phyloP scores from a whole-genome alignment of 768 basidiomycete genomes.

The Suillus subluteus region DNA sequence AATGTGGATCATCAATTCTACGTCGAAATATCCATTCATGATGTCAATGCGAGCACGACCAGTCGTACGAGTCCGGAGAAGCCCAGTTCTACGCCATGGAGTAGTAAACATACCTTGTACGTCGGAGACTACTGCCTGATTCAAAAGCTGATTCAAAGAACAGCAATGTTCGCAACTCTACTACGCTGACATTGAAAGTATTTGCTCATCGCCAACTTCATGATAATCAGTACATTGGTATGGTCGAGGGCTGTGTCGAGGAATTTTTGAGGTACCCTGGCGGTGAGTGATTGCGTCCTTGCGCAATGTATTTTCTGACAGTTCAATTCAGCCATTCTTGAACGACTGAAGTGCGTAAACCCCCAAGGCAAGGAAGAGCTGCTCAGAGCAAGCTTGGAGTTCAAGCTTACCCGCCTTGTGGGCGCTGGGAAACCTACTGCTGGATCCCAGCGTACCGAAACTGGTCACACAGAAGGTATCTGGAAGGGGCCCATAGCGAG shows the following conservation, averaged over 20 bases:
- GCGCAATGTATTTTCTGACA: background rate
- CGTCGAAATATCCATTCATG: slow-evolving; percentile 1
- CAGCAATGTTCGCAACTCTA: slow-evolving; percentile 7
- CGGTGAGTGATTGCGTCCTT: background rate
- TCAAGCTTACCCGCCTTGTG: background rate
- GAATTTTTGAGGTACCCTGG: slow-evolving; percentile 1
- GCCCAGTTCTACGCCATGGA: slow-evolving; percentile 8
- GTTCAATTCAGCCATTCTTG: background rate
- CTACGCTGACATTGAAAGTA: slow-evolving; percentile 5
- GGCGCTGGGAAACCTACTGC: background rate
- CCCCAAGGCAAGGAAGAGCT: background rate
- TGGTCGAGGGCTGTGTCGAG: background rate
- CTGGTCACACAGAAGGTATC: background rate
- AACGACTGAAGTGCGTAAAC: background rate
- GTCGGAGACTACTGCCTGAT: background rate
- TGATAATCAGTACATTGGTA: slow-evolving; percentile 8
- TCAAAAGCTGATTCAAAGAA: slow-evolving; percentile 5
- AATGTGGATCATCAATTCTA: slow-evolving; percentile 11
- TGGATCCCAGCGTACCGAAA: background rate
- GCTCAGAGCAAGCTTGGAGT: slow-evolving; percentile 2
- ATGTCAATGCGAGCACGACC: background rate
- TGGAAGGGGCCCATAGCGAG: too few species aligned
- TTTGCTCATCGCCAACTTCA: slow-evolving; percentile 11
- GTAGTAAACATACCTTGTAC: background rate
- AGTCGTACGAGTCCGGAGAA: background rate